These are phyloP conservation scores for Uncinocarpus reesii DNA, from an alignment of 2,329 filamentous ascomycete species.

Conservation along the genomic window DNA sequence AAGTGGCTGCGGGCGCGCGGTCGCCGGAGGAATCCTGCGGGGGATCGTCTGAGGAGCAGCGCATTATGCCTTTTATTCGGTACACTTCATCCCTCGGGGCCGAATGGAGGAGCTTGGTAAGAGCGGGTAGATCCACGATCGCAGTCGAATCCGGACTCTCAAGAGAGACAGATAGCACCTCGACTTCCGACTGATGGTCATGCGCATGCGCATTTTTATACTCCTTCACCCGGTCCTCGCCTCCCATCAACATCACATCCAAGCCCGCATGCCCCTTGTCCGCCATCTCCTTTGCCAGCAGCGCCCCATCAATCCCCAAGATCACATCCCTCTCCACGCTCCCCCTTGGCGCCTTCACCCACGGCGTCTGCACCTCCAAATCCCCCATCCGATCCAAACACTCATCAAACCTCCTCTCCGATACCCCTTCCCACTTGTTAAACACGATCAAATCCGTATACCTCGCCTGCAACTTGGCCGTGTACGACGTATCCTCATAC, in stretches of 20 bases:
- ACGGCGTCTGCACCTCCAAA: constrained; percentile 67
- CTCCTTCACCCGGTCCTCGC: constrained; percentile 15
- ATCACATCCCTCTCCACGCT: constrained; percentile 67
- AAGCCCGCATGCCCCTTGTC: constrained; percentile 31
- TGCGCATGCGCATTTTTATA: constrained; percentile 25
- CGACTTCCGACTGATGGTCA: constrained; percentile 73
- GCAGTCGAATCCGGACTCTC: constrained; percentile 35
- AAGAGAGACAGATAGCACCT: constrained; percentile 76
- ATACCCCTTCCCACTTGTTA: constrained; percentile 79
- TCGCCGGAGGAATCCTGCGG: constrained; percentile 41
- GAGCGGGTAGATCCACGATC: constrained; percentile 48
- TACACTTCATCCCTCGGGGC: constrained; percentile 92
- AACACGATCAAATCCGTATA: constrained; percentile 87
- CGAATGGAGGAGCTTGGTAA: constrained; percentile 54
- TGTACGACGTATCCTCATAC: constrained; percentile 84
- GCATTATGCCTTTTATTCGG: constrained; percentile 70
- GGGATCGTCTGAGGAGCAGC: constrained; percentile 32
- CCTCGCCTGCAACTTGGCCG: constrained; percentile 73
- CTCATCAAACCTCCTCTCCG: constrained; percentile 64
- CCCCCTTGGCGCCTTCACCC: constrained; percentile 76
- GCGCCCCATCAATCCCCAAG: constrained; percentile 75
- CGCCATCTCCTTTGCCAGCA: constrained; percentile 40
- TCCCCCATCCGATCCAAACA: constrained; percentile 71
- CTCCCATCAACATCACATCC: constrained; percentile 23
- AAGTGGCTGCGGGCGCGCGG: constrained; percentile 27